These are phyloP conservation scores for Penicillium cinerascens DNA, from an alignment of 495 filamentous ascomycete genomes.

Conservation along the genomic window DNA sequence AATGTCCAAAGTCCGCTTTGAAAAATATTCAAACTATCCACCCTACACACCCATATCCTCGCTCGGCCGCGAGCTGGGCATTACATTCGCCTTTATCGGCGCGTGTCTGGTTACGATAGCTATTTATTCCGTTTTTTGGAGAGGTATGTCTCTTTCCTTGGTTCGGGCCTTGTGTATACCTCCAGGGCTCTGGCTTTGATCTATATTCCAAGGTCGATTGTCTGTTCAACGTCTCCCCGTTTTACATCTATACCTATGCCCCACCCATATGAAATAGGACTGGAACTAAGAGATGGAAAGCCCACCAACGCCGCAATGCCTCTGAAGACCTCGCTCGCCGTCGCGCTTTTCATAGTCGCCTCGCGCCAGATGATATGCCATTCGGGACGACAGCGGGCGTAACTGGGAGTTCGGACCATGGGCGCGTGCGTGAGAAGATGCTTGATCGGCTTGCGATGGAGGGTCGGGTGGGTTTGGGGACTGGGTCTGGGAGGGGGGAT, in stretches of 20 bases:
- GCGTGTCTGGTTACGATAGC: constrained; percentile 37
- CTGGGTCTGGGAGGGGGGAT: not conserved
- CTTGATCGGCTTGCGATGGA: constrained; percentile 14
- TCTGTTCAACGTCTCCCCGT: not conserved
- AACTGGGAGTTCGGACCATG: not conserved
- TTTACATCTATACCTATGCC: not conserved
- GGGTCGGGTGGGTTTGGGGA: not conserved
- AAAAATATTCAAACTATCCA: constrained; percentile 12
- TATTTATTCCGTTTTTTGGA: constrained; percentile 38
- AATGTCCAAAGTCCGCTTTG: not conserved
- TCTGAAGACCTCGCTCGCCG: constrained; percentile 33
- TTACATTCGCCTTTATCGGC: constrained; percentile 41
- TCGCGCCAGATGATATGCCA: not conserved
- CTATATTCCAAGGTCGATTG: not conserved
- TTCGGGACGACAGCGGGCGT: constrained; percentile 7
- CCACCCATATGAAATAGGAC: not conserved
- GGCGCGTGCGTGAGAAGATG: constrained; percentile 25
- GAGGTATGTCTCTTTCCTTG: constrained; percentile 20
- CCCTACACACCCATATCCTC: constrained; percentile 30
- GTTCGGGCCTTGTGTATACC: not conserved
- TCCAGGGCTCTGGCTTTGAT: not conserved
- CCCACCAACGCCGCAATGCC: constrained; percentile 15
- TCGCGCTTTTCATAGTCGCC: constrained; percentile 27
- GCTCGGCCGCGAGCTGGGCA: constrained; percentile 39
- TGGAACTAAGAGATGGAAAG: not conserved